Conservation (phyloP, 2,329 filamentous ascomycete genomes). For the Paraconiothyrium brasiliense region DNA sequence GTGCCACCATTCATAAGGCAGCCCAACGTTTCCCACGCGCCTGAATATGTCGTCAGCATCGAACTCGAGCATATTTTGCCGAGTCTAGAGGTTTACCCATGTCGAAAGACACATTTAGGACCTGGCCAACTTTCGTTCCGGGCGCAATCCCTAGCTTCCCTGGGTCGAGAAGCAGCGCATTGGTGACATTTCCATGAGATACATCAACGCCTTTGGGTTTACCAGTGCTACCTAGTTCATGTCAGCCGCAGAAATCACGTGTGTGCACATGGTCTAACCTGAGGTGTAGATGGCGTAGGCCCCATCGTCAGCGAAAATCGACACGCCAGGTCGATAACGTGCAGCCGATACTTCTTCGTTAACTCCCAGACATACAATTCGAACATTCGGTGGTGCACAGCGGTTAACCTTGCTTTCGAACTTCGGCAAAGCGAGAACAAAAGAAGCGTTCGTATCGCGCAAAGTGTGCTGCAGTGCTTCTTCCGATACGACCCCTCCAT, state of each 20-base stretch:
- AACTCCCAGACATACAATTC: constrained; percentile 28
- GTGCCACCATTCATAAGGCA: constrained; percentile 68
- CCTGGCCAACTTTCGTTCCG: constrained; percentile 64
- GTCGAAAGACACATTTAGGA: constrained; percentile 68
- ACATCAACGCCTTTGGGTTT: constrained; percentile 68
- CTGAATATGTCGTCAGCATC: constrained; percentile 41
- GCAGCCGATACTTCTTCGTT: constrained; percentile 28
- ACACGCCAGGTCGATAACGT: constrained; percentile 25
- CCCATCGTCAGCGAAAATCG: constrained; percentile 34
- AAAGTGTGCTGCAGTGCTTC: constrained; percentile 59
- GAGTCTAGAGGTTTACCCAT: constrained; percentile 60
- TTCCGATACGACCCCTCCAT: constrained; percentile 57
- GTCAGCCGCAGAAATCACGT: constrained; percentile 14
- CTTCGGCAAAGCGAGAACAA: constrained; percentile 59
- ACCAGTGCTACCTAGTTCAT: constrained; percentile 59
- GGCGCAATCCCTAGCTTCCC: constrained; percentile 61
- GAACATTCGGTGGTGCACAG: constrained; percentile 24
- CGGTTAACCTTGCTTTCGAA: constrained; percentile 40
- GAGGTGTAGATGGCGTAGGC: constrained; percentile 63
- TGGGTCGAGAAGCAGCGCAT: constrained; percentile 62
- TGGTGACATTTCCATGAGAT: constrained; percentile 64
- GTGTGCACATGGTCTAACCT: constrained; percentile 24
- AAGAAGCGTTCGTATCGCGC: constrained; percentile 55
- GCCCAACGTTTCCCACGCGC: constrained; percentile 69
- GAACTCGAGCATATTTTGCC: not conserved